These are phyloP conservation scores for Vitis hybrid DNA, from an alignment of 177 flowering plant genomes.

Conservation along the genomic window DNA sequence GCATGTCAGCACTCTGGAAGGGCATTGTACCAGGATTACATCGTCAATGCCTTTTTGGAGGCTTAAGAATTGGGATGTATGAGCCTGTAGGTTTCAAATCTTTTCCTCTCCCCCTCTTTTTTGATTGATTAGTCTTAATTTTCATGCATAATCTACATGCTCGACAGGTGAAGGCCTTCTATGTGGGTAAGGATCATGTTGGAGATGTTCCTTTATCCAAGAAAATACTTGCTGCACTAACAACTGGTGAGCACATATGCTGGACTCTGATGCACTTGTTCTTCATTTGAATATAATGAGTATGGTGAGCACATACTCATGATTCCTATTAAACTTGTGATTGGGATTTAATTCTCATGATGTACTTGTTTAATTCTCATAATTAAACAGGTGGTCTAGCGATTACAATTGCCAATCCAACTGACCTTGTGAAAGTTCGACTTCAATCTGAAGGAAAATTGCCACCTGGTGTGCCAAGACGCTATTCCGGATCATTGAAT, in stretches of 20 bases:
- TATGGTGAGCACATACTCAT: too few species aligned
- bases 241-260: constrained; percentile 65
- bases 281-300: not conserved
- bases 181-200: constrained; percentile 69
- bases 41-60: constrained; percentile 92
- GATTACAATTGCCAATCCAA: constrained; percentile 89
- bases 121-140: constrained; percentile 6
- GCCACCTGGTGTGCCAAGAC: constrained; percentile 85
- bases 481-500: constrained; percentile 85
- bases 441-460: constrained; percentile 97
- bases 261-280: not conserved
- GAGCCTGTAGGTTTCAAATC: constrained; percentile 66
- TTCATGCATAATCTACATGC: not conserved
- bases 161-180: constrained; percentile 72
- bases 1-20: constrained; percentile 85
- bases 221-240: constrained; percentile 89
- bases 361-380: too few species aligned
- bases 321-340: not conserved
- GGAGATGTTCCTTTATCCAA: constrained; percentile 85
- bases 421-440: constrained; percentile 98
- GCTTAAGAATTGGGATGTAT: constrained; percentile 86
- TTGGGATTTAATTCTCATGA: not conserved
- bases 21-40: constrained; percentile 94
- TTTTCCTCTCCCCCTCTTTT: not conserved
- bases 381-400: constrained; percentile 72